Evolutionary conservation across 2,329 filamentous ascomycete genomes (phyloP).

Genomic region (Teratosphaeria destructans): DNA sequence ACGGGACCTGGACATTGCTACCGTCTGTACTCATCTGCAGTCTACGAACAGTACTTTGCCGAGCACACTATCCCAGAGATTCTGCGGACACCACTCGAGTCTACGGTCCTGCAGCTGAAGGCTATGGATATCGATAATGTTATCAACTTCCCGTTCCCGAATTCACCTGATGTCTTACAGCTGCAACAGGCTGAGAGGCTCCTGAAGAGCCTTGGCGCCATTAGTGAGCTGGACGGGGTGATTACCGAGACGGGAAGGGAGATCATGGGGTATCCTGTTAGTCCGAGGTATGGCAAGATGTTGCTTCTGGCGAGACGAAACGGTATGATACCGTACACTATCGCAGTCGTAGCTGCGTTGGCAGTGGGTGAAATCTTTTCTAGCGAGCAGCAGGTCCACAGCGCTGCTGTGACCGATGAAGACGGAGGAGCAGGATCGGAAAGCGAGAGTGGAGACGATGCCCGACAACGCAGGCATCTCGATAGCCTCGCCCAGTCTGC

Average conservation of each 20-base stretch:
- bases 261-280: conserved; percentile 80
- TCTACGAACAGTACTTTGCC: conserved; percentile 81
- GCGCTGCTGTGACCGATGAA: conserved; percentile 36
- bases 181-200: conserved; percentile 78
- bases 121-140: conserved; percentile 86
- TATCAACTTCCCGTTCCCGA: conserved; percentile 92
- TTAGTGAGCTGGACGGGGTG: conserved; percentile 50
- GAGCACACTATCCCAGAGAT: conserved; percentile 85
- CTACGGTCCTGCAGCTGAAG: conserved; percentile 81
- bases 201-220: conserved; percentile 72
- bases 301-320: conserved; percentile 78
- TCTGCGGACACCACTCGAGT: conserved; percentile 81
- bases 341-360: conserved; percentile 78
- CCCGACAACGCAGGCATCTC: conserved; percentile 30
- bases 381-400: conserved; percentile 60
- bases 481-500: conserved; percentile 52
- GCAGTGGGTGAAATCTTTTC: conserved; percentile 84
- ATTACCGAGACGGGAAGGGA: conserved; percentile 71
- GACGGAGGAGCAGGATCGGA: conserved; percentile 26
- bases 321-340: conserved; percentile 71
- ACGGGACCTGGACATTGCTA: conserved; percentile 96
- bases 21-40: conserved; percentile 82
- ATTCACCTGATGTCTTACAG: conserved; percentile 66
- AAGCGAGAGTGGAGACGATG: conserved; percentile 19
- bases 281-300: conserved; percentile 84